A percentile compares a stretch with the other conserved stretches of the same genome.
Conservation (phyloP, 352 stramenopile species). For the Pythium aquatile region DNA sequence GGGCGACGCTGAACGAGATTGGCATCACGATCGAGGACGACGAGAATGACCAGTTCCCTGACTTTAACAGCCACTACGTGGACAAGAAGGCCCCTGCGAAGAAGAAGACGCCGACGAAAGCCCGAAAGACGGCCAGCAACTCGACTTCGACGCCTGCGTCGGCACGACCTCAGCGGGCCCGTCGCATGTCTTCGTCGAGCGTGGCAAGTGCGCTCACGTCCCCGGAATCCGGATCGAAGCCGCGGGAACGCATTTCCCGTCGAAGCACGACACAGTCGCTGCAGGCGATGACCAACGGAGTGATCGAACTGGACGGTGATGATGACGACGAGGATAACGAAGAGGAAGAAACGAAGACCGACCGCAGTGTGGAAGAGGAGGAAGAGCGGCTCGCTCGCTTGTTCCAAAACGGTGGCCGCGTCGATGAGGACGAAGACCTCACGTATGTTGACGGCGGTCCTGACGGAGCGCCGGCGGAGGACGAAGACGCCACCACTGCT, state of each 20-base stretch:
- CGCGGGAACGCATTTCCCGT: slow-evolving; percentile 15
- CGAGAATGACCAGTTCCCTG: slow-evolving; percentile 48
- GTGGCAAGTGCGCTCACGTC: slow-evolving; percentile 3
- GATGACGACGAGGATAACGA: slow-evolving; percentile 63
- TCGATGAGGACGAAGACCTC: background rate
- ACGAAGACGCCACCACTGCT: background rate
- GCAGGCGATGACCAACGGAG: slow-evolving; percentile 31
- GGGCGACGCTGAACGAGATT: slow-evolving; percentile 64
- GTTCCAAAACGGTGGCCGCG: background rate
- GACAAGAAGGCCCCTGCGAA: slow-evolving; percentile 30
- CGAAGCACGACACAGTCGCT: slow-evolving; percentile 30
- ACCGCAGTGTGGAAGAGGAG: slow-evolving; percentile 27
- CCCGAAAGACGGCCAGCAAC: slow-evolving; percentile 24
- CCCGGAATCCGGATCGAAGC: slow-evolving; percentile 7
- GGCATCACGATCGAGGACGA: slow-evolving; percentile 56
- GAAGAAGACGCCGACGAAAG: slow-evolving; percentile 23
- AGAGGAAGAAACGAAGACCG: slow-evolving; percentile 20
- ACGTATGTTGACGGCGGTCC: background rate
- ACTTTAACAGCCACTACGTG: slow-evolving; percentile 49
- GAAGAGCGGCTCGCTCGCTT: background rate
- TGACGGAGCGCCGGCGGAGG: background rate
- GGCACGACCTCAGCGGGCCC: slow-evolving; percentile 10
- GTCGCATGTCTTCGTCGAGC: background rate
- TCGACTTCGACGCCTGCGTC: background rate
- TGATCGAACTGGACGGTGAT: slow-evolving; percentile 87